Conservation (phyloP, 2,329 filamentous ascomycete genomes). For the Fonsecaea nubica region DNA sequence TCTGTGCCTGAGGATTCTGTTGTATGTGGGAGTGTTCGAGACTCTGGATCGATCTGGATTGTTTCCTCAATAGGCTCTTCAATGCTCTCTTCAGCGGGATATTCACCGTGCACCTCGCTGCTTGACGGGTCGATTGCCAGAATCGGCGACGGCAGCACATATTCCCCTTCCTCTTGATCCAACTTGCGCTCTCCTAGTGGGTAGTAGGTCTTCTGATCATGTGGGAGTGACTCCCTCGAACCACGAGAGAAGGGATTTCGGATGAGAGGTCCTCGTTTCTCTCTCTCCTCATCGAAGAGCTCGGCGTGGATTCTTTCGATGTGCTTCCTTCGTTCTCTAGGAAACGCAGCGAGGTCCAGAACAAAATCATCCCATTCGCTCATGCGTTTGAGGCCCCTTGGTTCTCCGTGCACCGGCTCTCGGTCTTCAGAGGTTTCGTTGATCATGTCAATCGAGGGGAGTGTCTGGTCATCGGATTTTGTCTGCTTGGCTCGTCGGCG, state of each 20-base stretch:
- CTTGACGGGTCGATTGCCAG: slow-evolving; percentile 30
- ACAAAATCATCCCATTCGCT: slow-evolving; percentile 40
- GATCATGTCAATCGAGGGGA: slow-evolving; percentile 31
- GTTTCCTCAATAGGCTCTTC: not conserved
- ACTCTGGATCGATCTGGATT: not conserved
- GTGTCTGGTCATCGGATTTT: not conserved
- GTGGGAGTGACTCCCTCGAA: slow-evolving; percentile 1
- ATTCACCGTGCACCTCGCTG: slow-evolving; percentile 5
- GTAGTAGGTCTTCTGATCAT: slow-evolving; percentile 36
- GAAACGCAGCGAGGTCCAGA: slow-evolving; percentile 38
- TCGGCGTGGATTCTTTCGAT: slow-evolving; percentile 38
- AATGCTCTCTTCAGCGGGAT: not conserved
- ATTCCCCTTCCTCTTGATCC: slow-evolving; percentile 40
- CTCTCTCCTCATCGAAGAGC: slow-evolving; percentile 38
- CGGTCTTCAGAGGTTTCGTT: slow-evolving; percentile 23
- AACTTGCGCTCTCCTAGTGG: slow-evolving; percentile 35
- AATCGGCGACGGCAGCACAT: slow-evolving; percentile 37
- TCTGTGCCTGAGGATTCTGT: not conserved
- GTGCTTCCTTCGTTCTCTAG: slow-evolving; percentile 38
- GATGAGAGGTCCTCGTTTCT: slow-evolving; percentile 19
- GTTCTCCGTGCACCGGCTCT: not conserved
- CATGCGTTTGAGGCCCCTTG: slow-evolving; percentile 27
- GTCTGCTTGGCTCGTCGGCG: slow-evolving; percentile 2
- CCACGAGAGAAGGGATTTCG: slow-evolving; percentile 12
- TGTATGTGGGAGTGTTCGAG: not conserved